Evolutionary conservation across 2,329 filamentous ascomycete species (phyloP).

Genomic region (Trichophyton equinum): DNA sequence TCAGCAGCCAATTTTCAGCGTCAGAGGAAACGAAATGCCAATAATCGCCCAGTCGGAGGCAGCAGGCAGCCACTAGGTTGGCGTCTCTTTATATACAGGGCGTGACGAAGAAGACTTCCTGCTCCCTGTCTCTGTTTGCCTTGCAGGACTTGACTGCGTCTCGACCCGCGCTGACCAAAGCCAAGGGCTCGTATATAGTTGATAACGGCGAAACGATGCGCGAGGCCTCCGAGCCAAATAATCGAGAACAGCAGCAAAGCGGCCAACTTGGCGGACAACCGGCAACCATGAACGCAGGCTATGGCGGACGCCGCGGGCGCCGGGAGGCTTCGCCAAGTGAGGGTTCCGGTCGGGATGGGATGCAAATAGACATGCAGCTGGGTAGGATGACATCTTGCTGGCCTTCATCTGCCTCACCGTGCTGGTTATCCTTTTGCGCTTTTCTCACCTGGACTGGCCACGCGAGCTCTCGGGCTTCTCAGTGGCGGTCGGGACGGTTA

Average conservation of each 20-base stretch:
- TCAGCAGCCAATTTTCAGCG: background rate
- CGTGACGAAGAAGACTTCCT: background rate
- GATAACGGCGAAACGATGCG: background rate
- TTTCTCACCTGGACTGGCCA: background rate
- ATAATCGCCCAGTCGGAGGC: background rate
- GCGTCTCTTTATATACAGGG: background rate
- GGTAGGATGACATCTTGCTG: background rate
- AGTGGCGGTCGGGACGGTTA: background rate
- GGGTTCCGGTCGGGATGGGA: background rate
- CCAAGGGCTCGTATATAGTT: background rate
- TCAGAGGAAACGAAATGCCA: background rate
- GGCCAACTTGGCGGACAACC: background rate
- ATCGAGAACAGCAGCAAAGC: background rate
- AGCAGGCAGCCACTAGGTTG: background rate
- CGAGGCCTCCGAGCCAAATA: background rate
- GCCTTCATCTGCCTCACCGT: background rate
- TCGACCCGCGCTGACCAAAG: background rate
- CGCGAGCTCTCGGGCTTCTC: background rate
- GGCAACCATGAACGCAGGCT: background rate
- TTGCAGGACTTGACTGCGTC: background rate
- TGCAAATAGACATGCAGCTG: background rate
- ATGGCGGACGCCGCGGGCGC: background rate
- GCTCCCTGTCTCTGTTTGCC: background rate
- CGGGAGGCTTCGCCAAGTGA: background rate
- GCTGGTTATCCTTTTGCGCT: background rate